Percentiles rank a stretch among this genome's conserved stretches.
These are phyloP conservation scores for Plasmodium chabaudi DNA, from an alignment of 169 alveolate genomes.

Conservation along the genomic window DNA sequence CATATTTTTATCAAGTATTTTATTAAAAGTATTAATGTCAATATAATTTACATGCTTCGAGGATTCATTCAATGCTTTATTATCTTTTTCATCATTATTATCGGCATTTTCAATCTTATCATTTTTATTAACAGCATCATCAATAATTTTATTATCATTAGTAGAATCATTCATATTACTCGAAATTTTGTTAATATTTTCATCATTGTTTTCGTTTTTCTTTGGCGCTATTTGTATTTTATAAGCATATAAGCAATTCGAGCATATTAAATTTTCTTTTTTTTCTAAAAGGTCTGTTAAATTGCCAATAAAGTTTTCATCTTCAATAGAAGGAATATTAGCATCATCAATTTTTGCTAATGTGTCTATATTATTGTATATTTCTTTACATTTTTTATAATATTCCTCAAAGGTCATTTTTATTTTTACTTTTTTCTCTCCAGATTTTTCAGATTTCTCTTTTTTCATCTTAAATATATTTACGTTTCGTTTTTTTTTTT, in stretches of 20 bases:
- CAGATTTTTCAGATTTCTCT: constrained; percentile 19
- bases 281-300: constrained; percentile 28
- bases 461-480: constrained; percentile 24
- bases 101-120: background rate
- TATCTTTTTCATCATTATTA: background rate
- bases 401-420: constrained; percentile 55
- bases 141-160: background rate
- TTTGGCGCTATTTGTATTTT: constrained; percentile 52
- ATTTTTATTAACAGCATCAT: background rate
- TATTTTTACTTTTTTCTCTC: constrained; percentile 44
- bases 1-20: constrained; percentile 32
- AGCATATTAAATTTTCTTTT: constrained; percentile 58
- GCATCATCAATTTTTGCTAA: constrained; percentile 14
- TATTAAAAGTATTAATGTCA: constrained; percentile 33
- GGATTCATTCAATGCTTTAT: constrained; percentile 6
- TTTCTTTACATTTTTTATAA: constrained; percentile 41
- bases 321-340: constrained; percentile 62
- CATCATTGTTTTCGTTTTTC: background rate
- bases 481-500: constrained; percentile 18
- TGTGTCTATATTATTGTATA: constrained; percentile 39
- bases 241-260: constrained; percentile 59
- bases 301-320: constrained; percentile 33
- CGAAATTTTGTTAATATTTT: background rate
- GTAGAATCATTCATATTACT: background rate
- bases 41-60: constrained; percentile 18